phyloP scores from a whole-genome alignment of 2,329 filamentous ascomycete species.

The Hypoxylon sp. region DNA sequence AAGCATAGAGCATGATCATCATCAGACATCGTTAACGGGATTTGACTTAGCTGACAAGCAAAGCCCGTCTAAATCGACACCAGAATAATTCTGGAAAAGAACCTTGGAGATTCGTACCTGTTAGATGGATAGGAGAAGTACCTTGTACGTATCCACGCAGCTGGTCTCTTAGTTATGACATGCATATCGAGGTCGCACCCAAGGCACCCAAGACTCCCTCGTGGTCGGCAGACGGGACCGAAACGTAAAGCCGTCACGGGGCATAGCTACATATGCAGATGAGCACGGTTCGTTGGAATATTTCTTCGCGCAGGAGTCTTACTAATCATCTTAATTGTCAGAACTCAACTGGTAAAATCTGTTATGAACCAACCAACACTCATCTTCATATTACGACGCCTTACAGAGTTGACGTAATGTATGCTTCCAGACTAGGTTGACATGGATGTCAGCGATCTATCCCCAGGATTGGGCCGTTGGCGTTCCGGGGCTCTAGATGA shows the following conservation, averaged over 20 bases:
- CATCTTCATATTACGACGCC: slow-evolving; percentile 30
- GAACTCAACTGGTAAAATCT: slow-evolving; percentile 29
- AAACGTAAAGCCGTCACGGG: slow-evolving; percentile 27
- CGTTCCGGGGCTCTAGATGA: slow-evolving; percentile 26
- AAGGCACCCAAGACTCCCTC: slow-evolving; percentile 24
- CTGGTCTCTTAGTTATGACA: slow-evolving; percentile 27
- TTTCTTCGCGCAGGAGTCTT: slow-evolving; percentile 22
- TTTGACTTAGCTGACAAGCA: slow-evolving; percentile 38
- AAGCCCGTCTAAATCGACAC: slow-evolving; percentile 27
- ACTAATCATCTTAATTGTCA: slow-evolving; percentile 43
- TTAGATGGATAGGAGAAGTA: slow-evolving; percentile 16
- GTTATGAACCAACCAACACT: slow-evolving; percentile 30
- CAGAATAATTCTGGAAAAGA: slow-evolving; percentile 19
- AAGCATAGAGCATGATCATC: slow-evolving; percentile 14
- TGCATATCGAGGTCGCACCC: slow-evolving; percentile 35
- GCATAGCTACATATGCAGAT: slow-evolving; percentile 12
- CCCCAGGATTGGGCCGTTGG: slow-evolving; percentile 36
- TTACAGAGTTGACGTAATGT: slow-evolving; percentile 40
- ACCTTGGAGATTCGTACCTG: slow-evolving; percentile 24
- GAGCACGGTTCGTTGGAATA: slow-evolving; percentile 19
- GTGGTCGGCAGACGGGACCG: slow-evolving; percentile 24
- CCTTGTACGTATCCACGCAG: slow-evolving; percentile 15
- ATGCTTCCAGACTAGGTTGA: slow-evolving; percentile 36
- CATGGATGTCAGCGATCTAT: slow-evolving; percentile 25
- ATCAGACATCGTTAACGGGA: slow-evolving; percentile 28